Evolutionary conservation across 116 monocot genomes (phyloP), one percentile per base, ranked within the genome.

Genomic region (Zostera marina): DNA sequence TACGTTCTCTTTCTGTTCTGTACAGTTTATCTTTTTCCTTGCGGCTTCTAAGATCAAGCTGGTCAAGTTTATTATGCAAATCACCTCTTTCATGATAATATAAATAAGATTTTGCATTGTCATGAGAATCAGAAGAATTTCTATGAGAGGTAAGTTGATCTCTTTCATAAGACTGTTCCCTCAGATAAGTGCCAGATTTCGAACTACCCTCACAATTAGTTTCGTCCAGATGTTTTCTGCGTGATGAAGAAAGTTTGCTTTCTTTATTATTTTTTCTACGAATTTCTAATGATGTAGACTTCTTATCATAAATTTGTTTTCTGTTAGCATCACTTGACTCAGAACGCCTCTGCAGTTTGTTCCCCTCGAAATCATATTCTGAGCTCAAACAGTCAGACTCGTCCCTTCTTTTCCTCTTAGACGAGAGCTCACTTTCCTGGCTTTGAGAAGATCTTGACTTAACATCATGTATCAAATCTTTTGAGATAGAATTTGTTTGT

Each of bases 71-170:
- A 23, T 44, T 24, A 63, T 73, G 5, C 11, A 11, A 24, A 41
- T 16, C 22, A 42, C 56, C 56, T 54, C 15, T 69, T 21, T 83
- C 79, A 69, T 20, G 52, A 59, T 74, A 69, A 69, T n/a, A n/a
- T n/a, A 71, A 62, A 68, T 70, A 67, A 63, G 32, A 52, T 56
- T 70, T 74, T 12, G 12, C 11, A 49, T 42, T 73, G n/a, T 41
- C 73, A 7, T 16, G 46, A 8, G 53, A 63, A 10, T 60, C 59
- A 48, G 54, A 53, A 0, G 56, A 68, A 17, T 16, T 57, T 11
- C 40, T 52, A 66, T 16, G 58, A 53, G 21, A 41, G 56, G 52
- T 40, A n/a, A 9, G 21, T 22, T 62, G 16, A 53, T 13, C 8
- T 25, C 22, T 44, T 25, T 69, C 74, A 64, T 64, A 32, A 1